phyloP scores from a whole-genome alignment of 306 rosid genomes.

The Quercus cerris region DNA sequence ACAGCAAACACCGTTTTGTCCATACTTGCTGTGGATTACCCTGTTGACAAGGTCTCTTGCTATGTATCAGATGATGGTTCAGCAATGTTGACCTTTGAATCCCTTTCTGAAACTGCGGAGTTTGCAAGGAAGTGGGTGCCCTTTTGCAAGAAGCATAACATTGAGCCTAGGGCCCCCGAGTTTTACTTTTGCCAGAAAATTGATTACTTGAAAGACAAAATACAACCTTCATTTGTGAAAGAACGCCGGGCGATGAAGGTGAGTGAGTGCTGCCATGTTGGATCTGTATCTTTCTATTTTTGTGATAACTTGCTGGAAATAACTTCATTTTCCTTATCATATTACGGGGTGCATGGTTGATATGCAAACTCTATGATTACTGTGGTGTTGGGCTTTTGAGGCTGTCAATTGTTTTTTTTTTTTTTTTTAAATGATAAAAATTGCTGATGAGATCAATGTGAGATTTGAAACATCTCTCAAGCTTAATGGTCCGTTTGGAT shows the following conservation, averaged over 20 bases:
- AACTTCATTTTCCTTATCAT: background rate
- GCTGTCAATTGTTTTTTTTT: background rate
- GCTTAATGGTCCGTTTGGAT: too few species aligned
- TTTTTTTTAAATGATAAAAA: background rate
- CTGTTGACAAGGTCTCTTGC: conserved; percentile 99
- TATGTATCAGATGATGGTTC: conserved; percentile 99
- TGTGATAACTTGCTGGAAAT: background rate
- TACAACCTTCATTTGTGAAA: conserved; percentile 95
- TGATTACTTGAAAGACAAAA: conserved; percentile 96
- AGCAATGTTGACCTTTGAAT: conserved; percentile 95
- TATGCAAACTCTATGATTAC: background rate
- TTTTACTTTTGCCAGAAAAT: conserved; percentile 94
- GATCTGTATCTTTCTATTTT: background rate
- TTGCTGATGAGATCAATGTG: background rate
- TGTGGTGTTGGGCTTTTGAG: background rate
- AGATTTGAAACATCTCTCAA: background rate
- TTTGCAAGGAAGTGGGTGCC: conserved; percentile 99
- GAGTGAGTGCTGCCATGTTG: conserved; percentile 6
- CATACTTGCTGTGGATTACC: conserved; percentile 95
- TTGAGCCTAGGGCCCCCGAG: conserved; percentile 98
- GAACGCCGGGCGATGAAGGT: conserved; percentile 98
- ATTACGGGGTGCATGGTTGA: background rate
- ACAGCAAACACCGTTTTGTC: conserved; percentile 99
- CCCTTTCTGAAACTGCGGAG: conserved; percentile 99
- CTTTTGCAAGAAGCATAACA: conserved; percentile 89